Evolutionary conservation across 495 filamentous ascomycete genomes (phyloP), one percentile per base, ranked within the genome.

Genomic region (Aspergillus funiculosus): DNA sequence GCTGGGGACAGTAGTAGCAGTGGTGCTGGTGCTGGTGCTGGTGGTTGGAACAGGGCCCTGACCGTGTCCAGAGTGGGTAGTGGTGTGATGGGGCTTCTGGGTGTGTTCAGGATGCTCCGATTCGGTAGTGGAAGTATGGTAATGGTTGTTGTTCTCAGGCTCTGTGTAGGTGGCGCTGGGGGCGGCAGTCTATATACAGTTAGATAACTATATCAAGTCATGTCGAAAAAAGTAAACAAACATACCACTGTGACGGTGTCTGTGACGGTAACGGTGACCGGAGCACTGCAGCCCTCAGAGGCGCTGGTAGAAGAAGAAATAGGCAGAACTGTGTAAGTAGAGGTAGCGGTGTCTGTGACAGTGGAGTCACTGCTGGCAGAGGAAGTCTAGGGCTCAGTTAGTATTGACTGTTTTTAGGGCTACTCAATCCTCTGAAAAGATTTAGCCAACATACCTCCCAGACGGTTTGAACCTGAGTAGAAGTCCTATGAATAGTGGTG

Each of bases 401-500:
- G 27, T 29, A 18, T 11, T 17, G 24, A 6, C 10, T 9, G 10
- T 29, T n/a, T 29, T 2, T 13, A 29, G 25, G 25, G n/a, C n/a
- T n/a, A n/a, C n/a, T n/a, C n/a, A n/a, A n/a, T n/a, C n/a, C n/a
- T n/a, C n/a, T n/a, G n/a, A n/a, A n/a, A n/a, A n/a, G n/a, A n/a
- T n/a, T n/a, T n/a, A n/a, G n/a, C n/a, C n/a, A n/a, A 27, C 25
- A 27, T 27, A 27, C 25, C 25, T 27, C 25, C 6, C 25, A 64
- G 49, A 66, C 65, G 29, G 66, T 71, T 34, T 63, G 46, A 17
- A 61, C 56, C 19, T 63, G 38, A 30, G 67, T 72, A 25, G 58
- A 47, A 48, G 75, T 80, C 50, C 62, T 61, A 59, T 73, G 59
- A 50, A 79, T 69, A 14, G 76, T 80, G 39, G 77, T 81, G 20